Evolutionary conservation across 2,329 filamentous ascomycete genomes (phyloP).

Genomic region (Cucurbitaria berberidis): DNA sequence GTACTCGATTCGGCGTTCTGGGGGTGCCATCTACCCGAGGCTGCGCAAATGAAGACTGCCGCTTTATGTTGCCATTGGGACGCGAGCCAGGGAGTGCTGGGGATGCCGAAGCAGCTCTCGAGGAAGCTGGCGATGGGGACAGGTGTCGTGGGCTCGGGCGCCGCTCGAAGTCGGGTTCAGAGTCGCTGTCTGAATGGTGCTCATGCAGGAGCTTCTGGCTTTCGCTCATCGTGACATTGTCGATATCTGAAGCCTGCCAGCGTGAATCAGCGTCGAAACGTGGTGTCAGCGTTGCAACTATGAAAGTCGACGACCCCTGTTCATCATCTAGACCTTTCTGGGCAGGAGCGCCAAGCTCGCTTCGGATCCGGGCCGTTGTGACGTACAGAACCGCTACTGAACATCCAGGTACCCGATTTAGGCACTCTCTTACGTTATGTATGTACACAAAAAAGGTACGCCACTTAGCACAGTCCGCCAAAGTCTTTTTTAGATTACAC

Average conservation of each 20-base stretch:
- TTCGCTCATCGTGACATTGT: conserved; percentile 50
- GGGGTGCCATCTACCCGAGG: conserved; percentile 59
- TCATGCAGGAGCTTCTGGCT: conserved; percentile 47
- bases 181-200: conserved; percentile 40
- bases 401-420: too few species aligned
- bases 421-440: too few species aligned
- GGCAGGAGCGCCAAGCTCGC: conserved; percentile 1
- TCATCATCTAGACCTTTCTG: conserved; percentile 1
- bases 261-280: not conserved
- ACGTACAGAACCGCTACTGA: too few species aligned
- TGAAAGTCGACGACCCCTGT: conserved; percentile 19
- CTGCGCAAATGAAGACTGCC: conserved; percentile 56
- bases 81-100: conserved; percentile 33
- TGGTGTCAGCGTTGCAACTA: conserved; percentile 6
- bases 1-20: conserved; percentile 73
- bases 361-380: too few species aligned
- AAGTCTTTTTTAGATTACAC: too few species aligned
- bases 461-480: too few species aligned
- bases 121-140: conserved; percentile 37
- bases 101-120: conserved; percentile 38
- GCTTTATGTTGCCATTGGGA: conserved; percentile 37
- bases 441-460: too few species aligned
- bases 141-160: conserved; percentile 25
- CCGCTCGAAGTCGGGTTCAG: conserved; percentile 29
- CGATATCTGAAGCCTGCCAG: conserved; percentile 2